Conservation (phyloP, 208 protist genomes). For the Crithidia bombi region DNA sequence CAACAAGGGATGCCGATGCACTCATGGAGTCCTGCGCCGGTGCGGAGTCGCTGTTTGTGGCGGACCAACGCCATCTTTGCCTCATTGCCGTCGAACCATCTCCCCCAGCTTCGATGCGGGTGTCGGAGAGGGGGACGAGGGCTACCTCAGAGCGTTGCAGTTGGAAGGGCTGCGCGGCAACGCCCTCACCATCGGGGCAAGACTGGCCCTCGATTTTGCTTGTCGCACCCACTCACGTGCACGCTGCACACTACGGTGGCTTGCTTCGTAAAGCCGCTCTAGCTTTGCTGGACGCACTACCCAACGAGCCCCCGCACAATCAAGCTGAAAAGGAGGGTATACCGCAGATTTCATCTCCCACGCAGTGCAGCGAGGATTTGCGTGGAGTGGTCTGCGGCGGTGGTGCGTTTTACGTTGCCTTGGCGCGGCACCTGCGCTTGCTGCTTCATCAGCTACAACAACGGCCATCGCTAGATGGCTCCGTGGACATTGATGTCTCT, state of each 20-base stretch:
- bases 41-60: not conserved
- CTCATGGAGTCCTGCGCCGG: constrained; percentile 19
- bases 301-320: not conserved
- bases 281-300: constrained; percentile 25
- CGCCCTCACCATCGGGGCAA: no score
- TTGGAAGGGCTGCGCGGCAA: no score
- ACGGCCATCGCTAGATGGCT: not conserved
- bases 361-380: not conserved
- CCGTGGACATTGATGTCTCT: not conserved
- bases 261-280: constrained; percentile 36
- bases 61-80: not conserved
- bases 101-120: not conserved
- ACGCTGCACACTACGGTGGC: constrained; percentile 23
- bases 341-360: no score
- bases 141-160: no score
- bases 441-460: constrained; percentile 7
- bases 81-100: not conserved
- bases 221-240: constrained; percentile 36
- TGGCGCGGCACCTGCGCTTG: constrained; percentile 30
- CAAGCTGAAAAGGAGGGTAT: not conserved
- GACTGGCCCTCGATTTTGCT: constrained; percentile 30
- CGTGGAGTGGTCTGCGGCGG: constrained; percentile 48
- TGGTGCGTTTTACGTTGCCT: constrained; percentile 44
- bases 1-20: not conserved
- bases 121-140: not conserved